phyloP scores from a whole-genome alignment of 495 filamentous ascomycete genomes.

The Bombardia bombarda region DNA sequence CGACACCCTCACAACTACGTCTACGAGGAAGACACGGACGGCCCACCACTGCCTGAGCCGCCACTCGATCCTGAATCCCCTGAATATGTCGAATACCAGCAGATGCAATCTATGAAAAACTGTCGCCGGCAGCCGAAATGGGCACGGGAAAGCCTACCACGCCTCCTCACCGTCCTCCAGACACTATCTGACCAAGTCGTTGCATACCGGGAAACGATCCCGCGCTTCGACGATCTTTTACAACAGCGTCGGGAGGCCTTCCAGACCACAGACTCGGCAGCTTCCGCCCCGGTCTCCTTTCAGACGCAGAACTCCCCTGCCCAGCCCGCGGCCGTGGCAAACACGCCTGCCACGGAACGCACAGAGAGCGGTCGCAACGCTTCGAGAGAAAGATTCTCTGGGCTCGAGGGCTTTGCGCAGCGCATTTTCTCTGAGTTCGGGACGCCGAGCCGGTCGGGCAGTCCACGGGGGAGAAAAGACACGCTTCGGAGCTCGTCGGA shows the following conservation, averaged over 20 bases:
- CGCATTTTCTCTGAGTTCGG: constrained; percentile 47
- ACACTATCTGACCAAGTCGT: constrained; percentile 56
- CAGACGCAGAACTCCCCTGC: constrained; percentile 14
- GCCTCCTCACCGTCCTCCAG: constrained; percentile 42
- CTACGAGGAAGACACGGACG: constrained; percentile 38
- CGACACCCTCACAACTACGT: constrained; percentile 58
- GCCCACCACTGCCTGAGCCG: constrained; percentile 15
- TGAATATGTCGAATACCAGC: constrained; percentile 35
- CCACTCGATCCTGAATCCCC: constrained; percentile 26
- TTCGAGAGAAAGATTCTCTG: constrained; percentile 39
- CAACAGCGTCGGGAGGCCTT: constrained; percentile 64
- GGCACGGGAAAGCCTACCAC: constrained; percentile 36
- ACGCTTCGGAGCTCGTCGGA: constrained; percentile 18
- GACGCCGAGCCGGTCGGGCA: constrained; percentile 40
- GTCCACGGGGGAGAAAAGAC: constrained; percentile 40
- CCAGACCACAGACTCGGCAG: constrained; percentile 42
- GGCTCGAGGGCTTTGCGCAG: constrained; percentile 46
- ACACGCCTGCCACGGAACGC: constrained; percentile 21
- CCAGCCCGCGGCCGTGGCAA: constrained; percentile 7
- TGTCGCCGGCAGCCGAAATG: constrained; percentile 45
- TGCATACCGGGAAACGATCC: constrained; percentile 57
- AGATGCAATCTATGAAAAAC: constrained; percentile 35
- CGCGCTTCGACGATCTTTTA: constrained; percentile 69
- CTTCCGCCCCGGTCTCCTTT: constrained; percentile 14
- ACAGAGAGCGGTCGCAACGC: constrained; percentile 26